Percentiles rank a stretch among this genome's conserved stretches.
phyloP scores from a whole-genome alignment of 2,329 filamentous ascomycete species.

The Pyricularia pennisetigena region DNA sequence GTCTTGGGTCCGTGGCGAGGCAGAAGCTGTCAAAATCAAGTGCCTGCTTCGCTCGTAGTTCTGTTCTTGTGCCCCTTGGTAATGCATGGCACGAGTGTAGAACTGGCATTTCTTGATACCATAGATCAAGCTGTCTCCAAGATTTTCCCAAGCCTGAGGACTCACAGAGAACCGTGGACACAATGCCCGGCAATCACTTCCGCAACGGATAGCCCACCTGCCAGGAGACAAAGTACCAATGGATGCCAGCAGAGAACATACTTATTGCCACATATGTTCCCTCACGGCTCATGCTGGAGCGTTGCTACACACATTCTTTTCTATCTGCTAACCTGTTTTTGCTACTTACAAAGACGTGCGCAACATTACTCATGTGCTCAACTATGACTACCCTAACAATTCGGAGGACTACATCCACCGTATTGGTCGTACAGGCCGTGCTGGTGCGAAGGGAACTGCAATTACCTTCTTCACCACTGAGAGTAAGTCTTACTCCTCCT shows the following conservation, averaged over 20 bases:
- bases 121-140: slow-evolving; percentile 57
- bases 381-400: slow-evolving; percentile 99
- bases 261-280: slow-evolving; percentile 30
- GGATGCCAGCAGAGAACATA: slow-evolving; percentile 35
- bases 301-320: slow-evolving; percentile 44
- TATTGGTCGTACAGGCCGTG: slow-evolving; percentile 91
- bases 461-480: slow-evolving; percentile 99
- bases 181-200: slow-evolving; percentile 22
- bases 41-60: slow-evolving; percentile 62
- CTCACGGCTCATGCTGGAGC: slow-evolving; percentile 44
- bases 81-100: slow-evolving; percentile 62
- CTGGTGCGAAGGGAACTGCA: slow-evolving; percentile 87
- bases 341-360: slow-evolving; percentile 73
- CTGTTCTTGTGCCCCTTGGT: slow-evolving; percentile 60
- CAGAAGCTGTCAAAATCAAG: slow-evolving; percentile 29
- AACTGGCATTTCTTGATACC: slow-evolving; percentile 69
- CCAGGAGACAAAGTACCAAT: slow-evolving; percentile 42
- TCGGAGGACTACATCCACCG: slow-evolving; percentile 97
- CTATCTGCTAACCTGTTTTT: slow-evolving; percentile 65
- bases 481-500: slow-evolving; percentile 55
- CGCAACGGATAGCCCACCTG: slow-evolving; percentile 51
- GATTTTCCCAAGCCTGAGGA: slow-evolving; percentile 47
- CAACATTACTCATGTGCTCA: slow-evolving; percentile 99
- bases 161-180: slow-evolving; percentile 37
- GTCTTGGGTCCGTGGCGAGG: slow-evolving; percentile 80